Percentiles rank a stretch among this genome's conserved stretches.
These are phyloP conservation scores for Sparassis latifolia DNA, from an alignment of 1,284 basidiomycete species.

Conservation along the genomic window DNA sequence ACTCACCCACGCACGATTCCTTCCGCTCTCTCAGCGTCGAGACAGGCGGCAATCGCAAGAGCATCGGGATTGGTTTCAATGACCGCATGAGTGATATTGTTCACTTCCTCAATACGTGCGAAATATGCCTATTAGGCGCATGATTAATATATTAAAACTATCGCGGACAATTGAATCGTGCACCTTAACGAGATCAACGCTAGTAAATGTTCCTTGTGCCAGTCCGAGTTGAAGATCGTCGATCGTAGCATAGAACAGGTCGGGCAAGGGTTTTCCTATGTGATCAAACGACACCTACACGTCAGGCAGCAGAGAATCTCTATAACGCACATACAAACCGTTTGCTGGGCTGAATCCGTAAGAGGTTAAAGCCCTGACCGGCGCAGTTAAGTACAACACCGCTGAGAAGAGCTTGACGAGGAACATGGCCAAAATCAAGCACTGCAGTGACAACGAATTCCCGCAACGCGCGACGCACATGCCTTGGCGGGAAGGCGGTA, in stretches of 20 bases:
- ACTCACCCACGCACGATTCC: conserved; percentile 38
- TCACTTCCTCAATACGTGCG: conserved; percentile 66
- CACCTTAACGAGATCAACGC: conserved; percentile 37
- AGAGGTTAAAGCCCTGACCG: too few species aligned
- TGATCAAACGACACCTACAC: too few species aligned
- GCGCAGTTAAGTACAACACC: too few species aligned
- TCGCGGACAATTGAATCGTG: conserved; percentile 1
- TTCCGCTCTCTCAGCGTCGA: conserved; percentile 47
- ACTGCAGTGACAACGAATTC: too few species aligned
- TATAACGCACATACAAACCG: too few species aligned
- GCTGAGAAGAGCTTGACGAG: too few species aligned
- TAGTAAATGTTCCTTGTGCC: conserved; percentile 29
- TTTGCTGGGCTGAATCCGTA: too few species aligned
- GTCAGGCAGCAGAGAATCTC: too few species aligned
- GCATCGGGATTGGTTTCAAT: conserved; percentile 60
- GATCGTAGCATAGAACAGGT: conserved; percentile 37
- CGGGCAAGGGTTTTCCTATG: conserved; percentile 18
- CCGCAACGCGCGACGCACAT: too few species aligned
- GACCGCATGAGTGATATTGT: conserved; percentile 55
- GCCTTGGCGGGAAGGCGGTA: too few species aligned
- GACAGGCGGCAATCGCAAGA: conserved; percentile 40
- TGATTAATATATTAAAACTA: too few species aligned
- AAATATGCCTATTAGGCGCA: conserved; percentile 48
- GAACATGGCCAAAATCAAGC: too few species aligned
- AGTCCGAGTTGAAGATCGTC: conserved; percentile 33